Base-by-base conservation (phyloP, 352 stramenopile genomes). In the Saprolegnia diclina region DNA sequence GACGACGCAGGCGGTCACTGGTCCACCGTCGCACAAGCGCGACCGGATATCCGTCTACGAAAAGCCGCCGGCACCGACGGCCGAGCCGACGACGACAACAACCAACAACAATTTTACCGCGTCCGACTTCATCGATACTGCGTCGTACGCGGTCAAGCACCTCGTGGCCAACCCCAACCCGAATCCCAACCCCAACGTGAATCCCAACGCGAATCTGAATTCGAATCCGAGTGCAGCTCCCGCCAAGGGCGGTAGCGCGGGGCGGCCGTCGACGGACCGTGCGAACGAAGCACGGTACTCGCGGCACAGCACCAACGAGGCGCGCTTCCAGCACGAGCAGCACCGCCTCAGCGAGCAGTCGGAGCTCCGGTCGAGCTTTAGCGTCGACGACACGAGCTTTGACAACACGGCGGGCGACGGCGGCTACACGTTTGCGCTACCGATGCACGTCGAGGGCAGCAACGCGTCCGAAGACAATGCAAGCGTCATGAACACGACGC, bases 281-380 rank as follows among this genome's bases (percentile, higher is more conserved):
- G 29, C 29, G 29, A 35, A 35, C 42, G 42, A 48, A 14, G 42
- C 13, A n/a, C 42, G 42, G 11, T n/a, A n/a, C 18, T 48, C 42
- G 42, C 13, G 42, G 13, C 18, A 48, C 42, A n/a, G 42, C 13
- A 14, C 42, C 13, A 48, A n/a, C 42, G 13, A 48, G 42, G 3
- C 11, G 13, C 13, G 42, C 42, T 48, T n/a, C 18, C 18, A 14
- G 42, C 42, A 48, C 42, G 42, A 48, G 42, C 29, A 2, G 29
- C 35, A 59, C 19, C 52, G 52, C 4, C 52, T 59, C 11, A 59
- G 52, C 35, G 52, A 59, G 24, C 52, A 59, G 35, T 59, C 52
- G 24, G 52, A 59, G 52, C 52, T 59, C 13, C 52, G 52, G 11
- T 59, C 52, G 35, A 59, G 52, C 35, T 59, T 59, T n/a, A 59